A percentile compares a stretch with the other conserved stretches of the same genome.
Evolutionary conservation across 495 filamentous ascomycete species (phyloP).

Genomic region (Penicillium coprophilum): DNA sequence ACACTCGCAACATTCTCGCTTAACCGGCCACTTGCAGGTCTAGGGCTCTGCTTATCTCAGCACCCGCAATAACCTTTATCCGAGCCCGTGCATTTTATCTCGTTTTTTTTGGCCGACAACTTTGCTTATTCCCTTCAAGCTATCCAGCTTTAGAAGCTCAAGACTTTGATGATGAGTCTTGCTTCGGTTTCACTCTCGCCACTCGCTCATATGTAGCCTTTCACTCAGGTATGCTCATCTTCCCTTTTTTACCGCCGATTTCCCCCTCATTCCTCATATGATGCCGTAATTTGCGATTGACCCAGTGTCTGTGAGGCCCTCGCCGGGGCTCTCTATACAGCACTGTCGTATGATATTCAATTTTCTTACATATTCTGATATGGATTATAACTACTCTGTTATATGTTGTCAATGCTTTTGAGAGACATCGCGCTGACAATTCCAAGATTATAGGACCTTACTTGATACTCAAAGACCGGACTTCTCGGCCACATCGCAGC

Average conservation of each 20-base stretch:
- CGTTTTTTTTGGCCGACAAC: constrained; percentile 23
- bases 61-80: constrained; percentile 20
- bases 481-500: not conserved
- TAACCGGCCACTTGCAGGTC: constrained; percentile 33
- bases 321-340: constrained; percentile 81
- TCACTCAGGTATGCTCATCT: constrained; percentile 30
- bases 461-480: not conserved
- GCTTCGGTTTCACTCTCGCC: constrained; percentile 4
- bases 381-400: constrained; percentile 15
- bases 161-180: constrained; percentile 13
- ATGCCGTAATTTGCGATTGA: constrained; percentile 99
- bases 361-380: constrained; percentile 99
- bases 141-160: constrained; percentile 2
- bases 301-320: constrained; percentile 72
- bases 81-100: constrained; percentile 22
- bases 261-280: constrained; percentile 47
- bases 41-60: constrained; percentile 41
- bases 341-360: constrained; percentile 73
- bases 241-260: not conserved
- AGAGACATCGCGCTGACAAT: constrained; percentile 30
- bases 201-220: not conserved
- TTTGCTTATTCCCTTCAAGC: constrained; percentile 14
- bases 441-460: constrained; percentile 23
- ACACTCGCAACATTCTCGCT: constrained; percentile 32
- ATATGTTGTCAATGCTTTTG: constrained; percentile 15